phyloP scores from a whole-genome alignment of 2,329 filamentous ascomycete species.

The Tolypocladium inflatum region DNA sequence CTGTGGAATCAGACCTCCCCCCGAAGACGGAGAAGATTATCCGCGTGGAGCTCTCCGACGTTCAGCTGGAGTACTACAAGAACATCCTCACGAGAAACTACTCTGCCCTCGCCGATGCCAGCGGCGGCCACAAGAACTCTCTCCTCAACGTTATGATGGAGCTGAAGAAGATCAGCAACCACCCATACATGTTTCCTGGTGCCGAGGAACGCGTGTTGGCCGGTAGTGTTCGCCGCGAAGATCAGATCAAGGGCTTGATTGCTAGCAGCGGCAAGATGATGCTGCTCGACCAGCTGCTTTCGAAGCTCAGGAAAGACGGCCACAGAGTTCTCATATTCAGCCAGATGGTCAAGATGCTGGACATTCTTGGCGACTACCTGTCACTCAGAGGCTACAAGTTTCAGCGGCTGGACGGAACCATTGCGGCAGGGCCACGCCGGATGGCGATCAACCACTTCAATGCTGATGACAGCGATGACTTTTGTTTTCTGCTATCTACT shows the following conservation, averaged over 20 bases:
- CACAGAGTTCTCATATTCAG: conserved; percentile 97
- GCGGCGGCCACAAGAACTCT: conserved; percentile 86
- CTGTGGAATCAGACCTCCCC: conserved; percentile 90
- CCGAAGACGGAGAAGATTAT: conserved; percentile 99
- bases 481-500: conserved; percentile 91
- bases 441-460: conserved; percentile 99
- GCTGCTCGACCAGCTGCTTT: conserved; percentile 89
- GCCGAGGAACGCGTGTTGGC: conserved; percentile 83
- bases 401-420: conserved; percentile 90
- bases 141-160: conserved; percentile 99
- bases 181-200: conserved; percentile 94
- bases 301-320: conserved; percentile 85
- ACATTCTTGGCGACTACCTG: conserved; percentile 91
- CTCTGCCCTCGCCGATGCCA: conserved; percentile 81
- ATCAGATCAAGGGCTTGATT: conserved; percentile 85
- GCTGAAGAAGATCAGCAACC: conserved; percentile 97
- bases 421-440: conserved; percentile 76
- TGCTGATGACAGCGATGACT: conserved; percentile 89
- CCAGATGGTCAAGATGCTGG: conserved; percentile 98
- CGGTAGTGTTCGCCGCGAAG: conserved; percentile 73
- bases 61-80: conserved; percentile 97
- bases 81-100: conserved; percentile 98
- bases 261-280: conserved; percentile 99
- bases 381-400: conserved; percentile 90
- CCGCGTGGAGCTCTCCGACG: conserved; percentile 89